Evolutionary conservation across 2,329 filamentous ascomycete genomes (phyloP).

Genomic region (Aspergillus phoenicis): DNA sequence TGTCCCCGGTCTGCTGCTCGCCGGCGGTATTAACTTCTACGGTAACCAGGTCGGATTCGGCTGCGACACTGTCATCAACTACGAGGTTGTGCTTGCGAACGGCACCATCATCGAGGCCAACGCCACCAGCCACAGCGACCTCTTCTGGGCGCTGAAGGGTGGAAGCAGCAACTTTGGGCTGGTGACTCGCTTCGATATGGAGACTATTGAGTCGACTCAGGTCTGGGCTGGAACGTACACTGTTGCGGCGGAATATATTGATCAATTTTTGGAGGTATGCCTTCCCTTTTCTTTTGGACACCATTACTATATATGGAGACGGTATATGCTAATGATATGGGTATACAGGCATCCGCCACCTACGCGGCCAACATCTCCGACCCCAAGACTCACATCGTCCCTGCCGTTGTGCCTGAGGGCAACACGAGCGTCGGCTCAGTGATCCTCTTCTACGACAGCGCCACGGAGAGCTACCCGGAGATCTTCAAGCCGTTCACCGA

Average conservation of each 20-base stretch:
- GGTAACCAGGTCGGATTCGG: slow-evolving; percentile 32
- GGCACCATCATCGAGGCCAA: slow-evolving; percentile 43
- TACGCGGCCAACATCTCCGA: slow-evolving; percentile 34
- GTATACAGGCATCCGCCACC: slow-evolving; percentile 27
- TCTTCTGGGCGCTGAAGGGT: slow-evolving; percentile 47
- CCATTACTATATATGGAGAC: too few species aligned
- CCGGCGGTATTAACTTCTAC: slow-evolving; percentile 34
- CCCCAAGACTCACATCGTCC: slow-evolving; percentile 34
- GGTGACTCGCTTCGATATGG: slow-evolving; percentile 45
- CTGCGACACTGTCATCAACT: slow-evolving; percentile 35
- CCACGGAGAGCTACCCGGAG: slow-evolving; percentile 32
- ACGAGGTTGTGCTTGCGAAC: slow-evolving; percentile 42
- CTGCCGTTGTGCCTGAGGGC: slow-evolving; percentile 29
- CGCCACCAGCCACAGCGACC: slow-evolving; percentile 32
- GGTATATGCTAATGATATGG: slow-evolving; percentile 5
- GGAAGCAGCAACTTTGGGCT: slow-evolving; percentile 49
- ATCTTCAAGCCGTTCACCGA: slow-evolving; percentile 41
- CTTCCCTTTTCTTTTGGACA: not conserved
- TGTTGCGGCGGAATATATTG: slow-evolving; percentile 28
- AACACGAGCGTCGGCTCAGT: slow-evolving; percentile 34
- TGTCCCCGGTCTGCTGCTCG: slow-evolving; percentile 33
- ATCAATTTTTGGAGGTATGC: slow-evolving; percentile 29
- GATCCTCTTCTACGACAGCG: slow-evolving; percentile 44
- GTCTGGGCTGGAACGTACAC: slow-evolving; percentile 39
- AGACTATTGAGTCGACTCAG: slow-evolving; percentile 32